Percentiles rank a stretch among this genome's conserved stretches.
Evolutionary conservation across 306 rosid species (phyloP).

Genomic region (Amphicarpaea edgeworthii): DNA sequence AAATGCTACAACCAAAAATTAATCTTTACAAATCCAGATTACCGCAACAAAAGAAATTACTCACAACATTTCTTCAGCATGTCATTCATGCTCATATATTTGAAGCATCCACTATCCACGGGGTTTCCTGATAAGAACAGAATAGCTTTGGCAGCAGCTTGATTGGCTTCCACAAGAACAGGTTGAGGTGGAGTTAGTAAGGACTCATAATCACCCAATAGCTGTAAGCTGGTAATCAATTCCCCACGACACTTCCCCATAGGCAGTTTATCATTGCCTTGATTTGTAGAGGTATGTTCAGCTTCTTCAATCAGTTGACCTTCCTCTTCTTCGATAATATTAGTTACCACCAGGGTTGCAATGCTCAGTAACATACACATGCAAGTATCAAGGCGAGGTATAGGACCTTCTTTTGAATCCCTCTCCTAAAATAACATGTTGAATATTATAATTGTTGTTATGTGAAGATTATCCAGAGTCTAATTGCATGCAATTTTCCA

Average conservation of each 20-base stretch:
- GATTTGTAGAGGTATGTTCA: constrained; percentile 59
- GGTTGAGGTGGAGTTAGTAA: constrained; percentile 76
- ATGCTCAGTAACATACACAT: constrained; percentile 83
- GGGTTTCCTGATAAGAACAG: constrained; percentile 71
- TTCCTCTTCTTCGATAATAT: constrained; percentile 90
- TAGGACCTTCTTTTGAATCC: constrained; percentile 79
- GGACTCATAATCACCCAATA: constrained; percentile 74
- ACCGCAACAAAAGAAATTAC: constrained; percentile 46
- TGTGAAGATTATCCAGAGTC: constrained; percentile 21
- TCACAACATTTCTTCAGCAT: constrained; percentile 74
- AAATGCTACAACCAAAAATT: constrained; percentile 26
- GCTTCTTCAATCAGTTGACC: constrained; percentile 71
- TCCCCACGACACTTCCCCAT: constrained; percentile 69
- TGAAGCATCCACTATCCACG: constrained; percentile 58
- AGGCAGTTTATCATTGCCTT: constrained; percentile 60
- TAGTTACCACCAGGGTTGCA: constrained; percentile 69
- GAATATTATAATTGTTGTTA: constrained; percentile 4
- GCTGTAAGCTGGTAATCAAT: constrained; percentile 76
- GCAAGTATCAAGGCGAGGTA: constrained; percentile 83
- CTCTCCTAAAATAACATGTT: constrained; percentile 67
- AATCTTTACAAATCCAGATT: constrained; percentile 39
- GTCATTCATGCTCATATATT: constrained; percentile 62
- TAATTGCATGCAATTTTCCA: constrained; percentile 39
- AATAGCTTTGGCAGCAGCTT: constrained; percentile 92
- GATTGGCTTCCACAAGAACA: constrained; percentile 70